A percentile compares a stretch with the other conserved stretches of the same genome.
Conservation (phyloP, 23 red algal species). For the Gracilaria caudata region DNA sequence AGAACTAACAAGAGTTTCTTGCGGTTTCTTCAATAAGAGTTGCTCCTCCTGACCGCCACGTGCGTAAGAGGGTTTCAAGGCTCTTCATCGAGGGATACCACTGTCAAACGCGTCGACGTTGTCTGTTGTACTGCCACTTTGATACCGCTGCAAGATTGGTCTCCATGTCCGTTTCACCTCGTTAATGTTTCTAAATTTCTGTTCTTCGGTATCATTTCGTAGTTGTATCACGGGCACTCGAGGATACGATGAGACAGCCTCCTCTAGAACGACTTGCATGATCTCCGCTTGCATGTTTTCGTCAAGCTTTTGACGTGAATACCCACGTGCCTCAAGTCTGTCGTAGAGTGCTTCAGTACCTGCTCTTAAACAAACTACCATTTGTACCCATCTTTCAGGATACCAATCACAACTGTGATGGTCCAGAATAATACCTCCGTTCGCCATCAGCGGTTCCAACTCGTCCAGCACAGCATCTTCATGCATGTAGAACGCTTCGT, state of each 20-base stretch:
- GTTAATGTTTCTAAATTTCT: conserved; percentile 34
- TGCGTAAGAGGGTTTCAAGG: neutral
- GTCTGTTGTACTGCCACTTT: neutral
- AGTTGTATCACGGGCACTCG: conserved; percentile 33
- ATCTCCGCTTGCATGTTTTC: conserved; percentile 92
- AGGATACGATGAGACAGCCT: conserved; percentile 65
- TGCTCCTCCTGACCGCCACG: neutral
- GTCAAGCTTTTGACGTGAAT: conserved; percentile 62
- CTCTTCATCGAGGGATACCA: neutral
- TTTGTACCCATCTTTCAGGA: conserved; percentile 81
- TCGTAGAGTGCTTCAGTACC: conserved; percentile 75
- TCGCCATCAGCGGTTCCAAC: conserved; percentile 63
- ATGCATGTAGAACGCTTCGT: conserved; percentile 55
- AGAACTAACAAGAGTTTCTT: neutral
- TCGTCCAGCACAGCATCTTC: conserved; percentile 79
- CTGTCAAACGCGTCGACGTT: neutral
- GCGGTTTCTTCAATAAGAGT: neutral
- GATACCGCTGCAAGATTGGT: conserved; percentile 1
- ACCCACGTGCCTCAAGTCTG: conserved; percentile 80
- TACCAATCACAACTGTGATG: conserved; percentile 88
- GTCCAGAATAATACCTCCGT: conserved; percentile 69
- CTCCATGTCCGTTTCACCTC: conserved; percentile 27
- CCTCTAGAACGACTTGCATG: conserved; percentile 80
- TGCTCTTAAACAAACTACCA: conserved; percentile 65
- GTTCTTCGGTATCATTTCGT: conserved; percentile 32